Percentiles rank a stretch among this genome's conserved stretches.
phyloP scores from a whole-genome alignment of 768 basidiomycete genomes.

The Pleurotus citrinopileatus region DNA sequence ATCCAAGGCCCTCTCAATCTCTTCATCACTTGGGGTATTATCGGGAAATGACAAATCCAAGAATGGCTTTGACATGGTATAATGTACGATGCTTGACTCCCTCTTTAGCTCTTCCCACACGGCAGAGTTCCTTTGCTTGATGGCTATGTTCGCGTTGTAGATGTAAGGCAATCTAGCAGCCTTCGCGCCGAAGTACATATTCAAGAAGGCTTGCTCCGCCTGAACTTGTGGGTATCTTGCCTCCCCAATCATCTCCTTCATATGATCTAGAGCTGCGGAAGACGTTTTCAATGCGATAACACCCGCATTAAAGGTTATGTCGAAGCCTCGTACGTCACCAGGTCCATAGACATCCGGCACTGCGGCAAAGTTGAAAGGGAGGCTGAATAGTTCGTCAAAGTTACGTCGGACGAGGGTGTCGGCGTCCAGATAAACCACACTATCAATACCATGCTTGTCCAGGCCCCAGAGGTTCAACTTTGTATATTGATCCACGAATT shows the following conservation, averaged over 20 bases:
- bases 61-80: slow-evolving; percentile 60
- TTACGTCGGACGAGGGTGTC: slow-evolving; percentile 40
- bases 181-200: slow-evolving; percentile 34
- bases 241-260: slow-evolving; percentile 24
- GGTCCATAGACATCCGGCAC: slow-evolving; percentile 34
- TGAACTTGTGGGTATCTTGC: slow-evolving; percentile 28
- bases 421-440: slow-evolving; percentile 37
- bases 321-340: slow-evolving; percentile 26
- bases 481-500: slow-evolving; percentile 40
- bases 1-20: slow-evolving; percentile 19
- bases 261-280: slow-evolving; percentile 24
- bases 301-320: slow-evolving; percentile 36
- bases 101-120: slow-evolving; percentile 30
- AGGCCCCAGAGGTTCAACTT: slow-evolving; percentile 41
- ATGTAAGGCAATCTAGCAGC: slow-evolving; percentile 33
- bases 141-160: slow-evolving; percentile 40
- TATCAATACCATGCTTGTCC: slow-evolving; percentile 25
- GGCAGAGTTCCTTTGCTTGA: slow-evolving; percentile 28
- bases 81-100: slow-evolving; percentile 36
- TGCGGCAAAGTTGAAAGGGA: slow-evolving; percentile 38
- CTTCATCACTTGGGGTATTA: slow-evolving; percentile 15
- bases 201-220: slow-evolving; percentile 41
- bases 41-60: slow-evolving; percentile 45
- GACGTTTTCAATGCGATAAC: slow-evolving; percentile 33
- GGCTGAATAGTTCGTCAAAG: slow-evolving; percentile 41